Percentiles rank a stretch among this genome's conserved stretches.
phyloP scores from a whole-genome alignment of 164 flowering plant species.

The Vitis labrusca region DNA sequence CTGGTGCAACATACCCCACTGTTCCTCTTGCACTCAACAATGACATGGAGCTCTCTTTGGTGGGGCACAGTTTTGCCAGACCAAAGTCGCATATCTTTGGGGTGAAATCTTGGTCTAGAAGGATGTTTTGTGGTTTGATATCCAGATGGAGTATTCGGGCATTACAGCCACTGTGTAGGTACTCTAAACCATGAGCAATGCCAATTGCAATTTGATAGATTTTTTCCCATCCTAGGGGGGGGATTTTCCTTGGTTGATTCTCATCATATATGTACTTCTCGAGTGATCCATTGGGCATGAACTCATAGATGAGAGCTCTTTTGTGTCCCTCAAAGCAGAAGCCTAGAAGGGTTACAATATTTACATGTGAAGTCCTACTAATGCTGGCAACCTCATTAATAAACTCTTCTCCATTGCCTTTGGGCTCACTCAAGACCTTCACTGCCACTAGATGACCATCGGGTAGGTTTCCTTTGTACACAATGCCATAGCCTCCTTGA shows the following conservation, averaged over 20 bases:
- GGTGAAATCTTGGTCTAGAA: constrained; percentile 20
- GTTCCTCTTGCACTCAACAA: constrained; percentile 29
- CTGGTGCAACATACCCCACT: constrained; percentile 33
- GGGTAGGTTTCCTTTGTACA: constrained; percentile 21
- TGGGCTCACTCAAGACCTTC: constrained; percentile 18
- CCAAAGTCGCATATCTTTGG: constrained; percentile 39
- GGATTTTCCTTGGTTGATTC: neutral
- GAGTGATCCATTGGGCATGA: constrained; percentile 31
- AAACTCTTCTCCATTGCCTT: constrained; percentile 24
- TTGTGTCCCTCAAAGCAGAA: constrained; percentile 22
- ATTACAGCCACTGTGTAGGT: constrained; percentile 25
- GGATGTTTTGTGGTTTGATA: constrained; percentile 36
- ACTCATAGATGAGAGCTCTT: constrained; percentile 28
- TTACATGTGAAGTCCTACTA: constrained; percentile 27
- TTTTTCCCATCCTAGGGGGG: constrained; percentile 5
- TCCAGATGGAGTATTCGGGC: constrained; percentile 27
- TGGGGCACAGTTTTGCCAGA: constrained; percentile 22
- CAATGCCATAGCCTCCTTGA: constrained; percentile 20
- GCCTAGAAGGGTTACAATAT: constrained; percentile 26
- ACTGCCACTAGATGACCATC: constrained; percentile 26
- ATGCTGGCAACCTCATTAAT: constrained; percentile 31
- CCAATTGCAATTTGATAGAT: constrained; percentile 18
- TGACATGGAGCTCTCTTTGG: constrained; percentile 23
- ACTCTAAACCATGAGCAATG: constrained; percentile 27
- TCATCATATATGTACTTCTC: constrained; percentile 17